These are phyloP conservation scores for Chaetomiaceae sp. DNA, from an alignment of 2,329 filamentous ascomycete genomes.

Conservation along the genomic window DNA sequence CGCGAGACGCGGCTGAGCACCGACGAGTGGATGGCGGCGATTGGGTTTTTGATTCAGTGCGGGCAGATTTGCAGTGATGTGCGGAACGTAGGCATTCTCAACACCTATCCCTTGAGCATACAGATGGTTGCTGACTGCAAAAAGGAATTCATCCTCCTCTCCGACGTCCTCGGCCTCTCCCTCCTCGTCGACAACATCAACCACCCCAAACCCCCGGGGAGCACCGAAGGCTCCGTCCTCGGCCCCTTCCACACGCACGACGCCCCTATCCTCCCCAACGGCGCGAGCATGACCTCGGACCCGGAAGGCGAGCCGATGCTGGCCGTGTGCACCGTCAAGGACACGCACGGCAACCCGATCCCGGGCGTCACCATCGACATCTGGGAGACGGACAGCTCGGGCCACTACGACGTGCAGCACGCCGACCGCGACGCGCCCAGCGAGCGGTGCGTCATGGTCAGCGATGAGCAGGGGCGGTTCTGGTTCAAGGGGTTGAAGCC, in stretches of 20 bases:
- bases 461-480: slow-evolving; percentile 68
- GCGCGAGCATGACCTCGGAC: slow-evolving; percentile 62
- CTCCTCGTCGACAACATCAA: slow-evolving; percentile 78
- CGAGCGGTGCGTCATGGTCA: slow-evolving; percentile 62
- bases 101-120: slow-evolving; percentile 13
- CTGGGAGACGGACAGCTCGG: slow-evolving; percentile 80
- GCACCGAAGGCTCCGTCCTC: slow-evolving; percentile 74
- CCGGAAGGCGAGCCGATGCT: slow-evolving; percentile 65
- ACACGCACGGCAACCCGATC: slow-evolving; percentile 60
- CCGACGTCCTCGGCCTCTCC: slow-evolving; percentile 73
- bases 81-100: slow-evolving; percentile 52
- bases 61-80: slow-evolving; percentile 72
- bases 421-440: slow-evolving; percentile 59
- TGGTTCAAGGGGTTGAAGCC: slow-evolving; percentile 85
- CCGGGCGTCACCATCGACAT: slow-evolving; percentile 68
- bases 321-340: slow-evolving; percentile 67
- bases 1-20: slow-evolving; percentile 72
- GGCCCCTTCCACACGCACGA: slow-evolving; percentile 83
- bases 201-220: slow-evolving; percentile 67
- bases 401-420: slow-evolving; percentile 79
- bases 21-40: slow-evolving; percentile 71
- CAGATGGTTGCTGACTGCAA: neutral
- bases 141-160: slow-evolving; percentile 76
- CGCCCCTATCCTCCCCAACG: slow-evolving; percentile 53
- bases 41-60: slow-evolving; percentile 66